Percentiles rank a stretch among this genome's conserved stretches.
Conservation (phyloP, 2,329 filamentous ascomycete genomes). For the Fusarium coffeatum region DNA sequence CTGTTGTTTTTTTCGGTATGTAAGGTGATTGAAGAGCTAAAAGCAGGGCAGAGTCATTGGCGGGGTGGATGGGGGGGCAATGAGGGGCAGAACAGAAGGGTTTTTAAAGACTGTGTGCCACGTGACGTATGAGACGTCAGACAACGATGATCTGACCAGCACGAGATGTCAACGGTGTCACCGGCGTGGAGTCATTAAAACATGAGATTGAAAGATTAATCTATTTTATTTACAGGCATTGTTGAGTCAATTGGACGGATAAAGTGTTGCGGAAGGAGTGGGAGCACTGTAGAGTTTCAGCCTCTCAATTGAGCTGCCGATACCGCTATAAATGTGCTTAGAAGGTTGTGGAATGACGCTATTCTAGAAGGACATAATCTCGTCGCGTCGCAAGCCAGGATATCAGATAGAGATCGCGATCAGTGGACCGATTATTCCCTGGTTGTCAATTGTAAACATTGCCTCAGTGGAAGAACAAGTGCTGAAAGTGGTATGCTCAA, state of each 20-base stretch:
- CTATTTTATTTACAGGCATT: neutral
- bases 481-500: neutral
- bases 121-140: conserved; percentile 8
- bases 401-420: neutral
- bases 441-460: neutral
- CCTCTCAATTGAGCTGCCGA: neutral
- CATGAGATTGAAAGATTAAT: neutral
- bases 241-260: neutral
- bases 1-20: neutral
- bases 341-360: neutral
- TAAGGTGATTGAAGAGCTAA: neutral
- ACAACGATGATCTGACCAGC: conserved; percentile 1
- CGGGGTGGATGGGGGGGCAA: conserved; percentile 25
- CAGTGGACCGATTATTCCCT: neutral
- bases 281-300: neutral
- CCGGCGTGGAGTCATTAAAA: conserved; percentile 3
- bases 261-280: neutral
- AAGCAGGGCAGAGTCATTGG: conserved; percentile 10
- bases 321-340: neutral
- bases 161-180: neutral
- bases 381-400: neutral
- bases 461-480: neutral
- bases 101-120: conserved; percentile 10
- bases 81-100: conserved; percentile 8
- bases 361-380: neutral